Base-by-base conservation (phyloP, 2,329 filamentous ascomycete genomes). In the Diplodia scrobiculata region DNA sequence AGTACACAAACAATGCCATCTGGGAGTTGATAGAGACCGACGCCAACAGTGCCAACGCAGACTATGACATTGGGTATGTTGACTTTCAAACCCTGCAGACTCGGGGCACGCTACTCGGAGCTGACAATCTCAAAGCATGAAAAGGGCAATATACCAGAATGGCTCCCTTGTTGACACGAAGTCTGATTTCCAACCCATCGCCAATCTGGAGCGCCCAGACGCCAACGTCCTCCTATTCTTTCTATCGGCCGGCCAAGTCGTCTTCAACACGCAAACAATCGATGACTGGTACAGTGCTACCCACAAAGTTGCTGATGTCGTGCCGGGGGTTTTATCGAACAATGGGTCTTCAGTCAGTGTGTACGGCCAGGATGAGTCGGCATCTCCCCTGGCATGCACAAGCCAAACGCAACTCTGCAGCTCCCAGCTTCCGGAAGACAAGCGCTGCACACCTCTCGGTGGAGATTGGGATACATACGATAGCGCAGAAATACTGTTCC, bases 381-480 rank as follows among this genome's bases (percentile, higher is more conserved):
- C 50, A 3, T 60, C 53, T 13, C 59, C 53, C 0, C 41, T 70
- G 17, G 68, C 59, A 1, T 69, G 69, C n/a, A 17, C 65, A 2
- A 48, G 17, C 6, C 58, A 58, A 65, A 27, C 34, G 1, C 63
- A 63, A 27, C 64, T 29, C 32, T 70, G 69, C 65, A 68, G 68
- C 34, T 63, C 29, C 29, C 5, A 32, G 5, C 29, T 32, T 32
- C 29, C 67, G 5, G 64, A 66, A 5, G 50, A 52, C 2, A 25
- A 45, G 7, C 59, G 54, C 10, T 54, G 55, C 19, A 48, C 48
- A 19, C 66, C 25, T 5, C 59, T 66, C 10, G 11, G 38, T 25
- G 66, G 68, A 9, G 21, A 10, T 10, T 13, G 21, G n/a, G 47
- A 53, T 17, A 29, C 60, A 2, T 19, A 2, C 4, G 21, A 10